Evolutionary conservation across 768 basidiomycete species (phyloP), one percentile per base, ranked within the genome.

Genomic region (Mycena sanguinolenta): DNA sequence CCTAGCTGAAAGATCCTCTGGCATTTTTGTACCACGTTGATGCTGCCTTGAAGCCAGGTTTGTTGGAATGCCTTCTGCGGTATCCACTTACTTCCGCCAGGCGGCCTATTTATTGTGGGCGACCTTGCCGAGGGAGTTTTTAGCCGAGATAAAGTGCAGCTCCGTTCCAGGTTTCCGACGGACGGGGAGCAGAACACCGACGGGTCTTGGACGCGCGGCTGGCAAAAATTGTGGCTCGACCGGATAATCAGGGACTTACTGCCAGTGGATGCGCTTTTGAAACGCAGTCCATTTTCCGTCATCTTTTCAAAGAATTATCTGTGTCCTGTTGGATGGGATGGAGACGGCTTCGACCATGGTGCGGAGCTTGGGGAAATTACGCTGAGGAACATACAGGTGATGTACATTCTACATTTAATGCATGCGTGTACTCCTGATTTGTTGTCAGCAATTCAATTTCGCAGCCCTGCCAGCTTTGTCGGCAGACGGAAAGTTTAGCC

Each of bases 1-100:
- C 21, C 25, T 38, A 55, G 52, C 21, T 63, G 17, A 63, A 52
- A 32, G 52, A 63, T 44, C 63, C 63, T 9, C 17, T 21, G 32
- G 63, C 52, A 1, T 55, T 55, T 19, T 19, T 63, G 7, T 53
- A 34, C 10, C 52, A 36, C 2, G 50, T 27, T 9, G 28, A 54
- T 16, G 38, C 23, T 1, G 63, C 38, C 3, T 38, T 63, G 13
- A 55, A 30, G 27, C 52, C 63, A 28, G 63, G 63, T 55, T 13
- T 19, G 46, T 23, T 23, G 46, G 8, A 49, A 49, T 23, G 0
- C n/a, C 21, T 49, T 13, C n/a, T n/a, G n/a, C 13, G 7, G 3
- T n/a, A 9, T 6, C 46, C 46, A 23, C 13, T 23, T 49, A 13
- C 23, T 23, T 23, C 16, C n/a, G n/a, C 46, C 46, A 49, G 46